Conservation (phyloP, 139 green algal species). For the Coelastrella sp. region DNA sequence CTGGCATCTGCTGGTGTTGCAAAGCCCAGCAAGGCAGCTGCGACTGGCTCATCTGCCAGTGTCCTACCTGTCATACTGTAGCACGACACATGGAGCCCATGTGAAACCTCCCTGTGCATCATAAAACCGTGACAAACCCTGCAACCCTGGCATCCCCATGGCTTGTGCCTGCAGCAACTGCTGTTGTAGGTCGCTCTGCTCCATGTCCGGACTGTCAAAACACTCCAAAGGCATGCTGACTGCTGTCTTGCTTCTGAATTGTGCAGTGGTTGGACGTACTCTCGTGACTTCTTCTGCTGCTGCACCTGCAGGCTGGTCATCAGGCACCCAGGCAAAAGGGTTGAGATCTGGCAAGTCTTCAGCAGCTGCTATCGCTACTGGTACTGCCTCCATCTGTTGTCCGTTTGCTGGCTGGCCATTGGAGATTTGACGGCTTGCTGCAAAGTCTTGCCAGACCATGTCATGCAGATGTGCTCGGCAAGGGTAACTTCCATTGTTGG, state of each 20-base stretch:
- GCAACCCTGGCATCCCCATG: slow-evolving; percentile 52
- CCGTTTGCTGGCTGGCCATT: neutral
- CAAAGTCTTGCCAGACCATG: neutral
- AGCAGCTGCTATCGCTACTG: neutral
- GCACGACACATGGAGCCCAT: slow-evolving; percentile 64
- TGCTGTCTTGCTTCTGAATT: slow-evolving; percentile 55
- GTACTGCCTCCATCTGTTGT: too few relatives aligned
- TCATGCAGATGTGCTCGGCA: neutral
- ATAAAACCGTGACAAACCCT: slow-evolving; percentile 67
- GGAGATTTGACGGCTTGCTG: neutral
- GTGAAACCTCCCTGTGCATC: slow-evolving; percentile 63
- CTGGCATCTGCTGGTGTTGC: neutral
- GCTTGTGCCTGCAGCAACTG: slow-evolving; percentile 46
- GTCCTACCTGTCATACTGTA: slow-evolving; percentile 54
- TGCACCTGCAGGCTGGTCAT: slow-evolving; percentile 25
- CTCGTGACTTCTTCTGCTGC: neutral
- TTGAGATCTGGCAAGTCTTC: neutral
- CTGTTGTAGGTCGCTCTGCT: slow-evolving; percentile 56
- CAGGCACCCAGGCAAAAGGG: slow-evolving; percentile 67
- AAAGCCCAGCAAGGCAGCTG: too few relatives aligned
- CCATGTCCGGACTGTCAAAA: slow-evolving; percentile 76
- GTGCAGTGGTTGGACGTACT: slow-evolving; percentile 59
- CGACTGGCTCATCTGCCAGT: neutral
- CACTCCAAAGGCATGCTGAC: slow-evolving; percentile 66
- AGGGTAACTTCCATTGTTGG: slow-evolving; percentile 22